Percentiles rank a stretch among this genome's conserved stretches.
phyloP scores from a whole-genome alignment of 2,329 filamentous ascomycete species.

The Aureobasidium vineae region DNA sequence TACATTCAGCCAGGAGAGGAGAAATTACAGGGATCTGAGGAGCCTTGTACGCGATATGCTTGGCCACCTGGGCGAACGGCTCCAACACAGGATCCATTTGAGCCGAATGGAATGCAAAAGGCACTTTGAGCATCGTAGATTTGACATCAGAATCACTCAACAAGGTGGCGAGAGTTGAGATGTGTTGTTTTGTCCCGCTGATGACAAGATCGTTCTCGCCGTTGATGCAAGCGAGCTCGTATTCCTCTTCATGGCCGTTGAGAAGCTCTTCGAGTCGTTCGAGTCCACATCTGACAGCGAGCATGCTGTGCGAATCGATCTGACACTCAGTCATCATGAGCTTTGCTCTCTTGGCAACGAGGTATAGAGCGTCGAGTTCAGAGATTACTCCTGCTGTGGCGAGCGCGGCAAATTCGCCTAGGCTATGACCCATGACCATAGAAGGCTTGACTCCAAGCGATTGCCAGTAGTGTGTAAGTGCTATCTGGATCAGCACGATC shows the following conservation, averaged over 20 bases:
- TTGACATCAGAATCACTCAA: not conserved
- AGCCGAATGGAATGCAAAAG: not conserved
- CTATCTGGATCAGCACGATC: slow-evolving; percentile 44
- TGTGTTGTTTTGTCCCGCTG: slow-evolving; percentile 27
- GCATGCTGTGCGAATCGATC: not conserved
- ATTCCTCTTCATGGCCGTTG: not conserved
- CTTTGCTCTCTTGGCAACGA: slow-evolving; percentile 40
- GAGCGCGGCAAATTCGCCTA: slow-evolving; percentile 45
- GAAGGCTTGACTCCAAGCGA: slow-evolving; percentile 36
- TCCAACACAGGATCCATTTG: not conserved
- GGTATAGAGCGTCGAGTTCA: slow-evolving; percentile 37
- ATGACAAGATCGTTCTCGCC: slow-evolving; percentile 32
- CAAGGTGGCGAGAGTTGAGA: slow-evolving; percentile 34
- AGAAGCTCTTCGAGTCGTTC: not conserved
- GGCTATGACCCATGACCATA: slow-evolving; percentile 37
- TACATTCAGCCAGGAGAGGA: not conserved
- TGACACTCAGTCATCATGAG: not conserved
- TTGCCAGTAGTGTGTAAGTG: slow-evolving; percentile 35
- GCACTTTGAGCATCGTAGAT: not conserved
- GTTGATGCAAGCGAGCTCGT: slow-evolving; percentile 36
- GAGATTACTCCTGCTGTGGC: slow-evolving; percentile 40
- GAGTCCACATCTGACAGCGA: not conserved
- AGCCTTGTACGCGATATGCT: not conserved
- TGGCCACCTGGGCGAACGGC: not conserved
- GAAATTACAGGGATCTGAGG: not conserved